These are phyloP conservation scores for Linum tenue DNA, from an alignment of 345 rosid genomes.

Conservation along the genomic window DNA sequence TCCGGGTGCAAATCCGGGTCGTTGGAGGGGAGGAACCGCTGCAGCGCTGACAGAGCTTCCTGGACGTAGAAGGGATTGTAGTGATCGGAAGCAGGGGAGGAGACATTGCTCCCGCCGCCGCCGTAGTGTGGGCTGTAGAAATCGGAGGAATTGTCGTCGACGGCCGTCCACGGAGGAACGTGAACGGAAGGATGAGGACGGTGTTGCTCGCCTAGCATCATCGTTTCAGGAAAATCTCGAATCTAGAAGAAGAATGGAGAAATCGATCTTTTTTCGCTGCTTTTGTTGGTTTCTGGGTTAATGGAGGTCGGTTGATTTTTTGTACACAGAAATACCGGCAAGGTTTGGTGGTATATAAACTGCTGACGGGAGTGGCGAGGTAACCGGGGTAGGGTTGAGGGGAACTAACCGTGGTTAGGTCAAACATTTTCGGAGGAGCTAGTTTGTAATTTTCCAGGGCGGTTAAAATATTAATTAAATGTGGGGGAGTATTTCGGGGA, in stretches of 20 bases:
- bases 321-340: background rate
- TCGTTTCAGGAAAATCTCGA: constrained; percentile 20
- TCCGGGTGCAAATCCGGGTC: constrained; percentile 19
- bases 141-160: constrained; percentile 31
- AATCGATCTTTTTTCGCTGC: background rate
- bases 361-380: constrained; percentile 6
- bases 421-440: background rate
- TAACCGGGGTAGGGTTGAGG: constrained; percentile 31
- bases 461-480: no score
- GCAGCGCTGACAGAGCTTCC: constrained; percentile 38
- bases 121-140: constrained; percentile 14
- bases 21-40: constrained; percentile 64
- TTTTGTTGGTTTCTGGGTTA: background rate
- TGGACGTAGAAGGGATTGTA: background rate
- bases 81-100: constrained; percentile 30
- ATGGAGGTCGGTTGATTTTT: no score
- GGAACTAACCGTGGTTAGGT: constrained; percentile 26
- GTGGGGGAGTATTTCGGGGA: no score
- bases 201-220: constrained; percentile 47
- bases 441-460: no score
- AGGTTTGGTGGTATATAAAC: constrained; percentile 25
- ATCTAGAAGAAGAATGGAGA: no score
- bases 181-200: constrained; percentile 42
- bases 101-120: constrained; percentile 22
- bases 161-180: constrained; percentile 48